A percentile compares a stretch with the other conserved stretches of the same genome.
These are phyloP conservation scores for Scleroderma citrinum DNA, from an alignment of 768 basidiomycete species.

Conservation along the genomic window DNA sequence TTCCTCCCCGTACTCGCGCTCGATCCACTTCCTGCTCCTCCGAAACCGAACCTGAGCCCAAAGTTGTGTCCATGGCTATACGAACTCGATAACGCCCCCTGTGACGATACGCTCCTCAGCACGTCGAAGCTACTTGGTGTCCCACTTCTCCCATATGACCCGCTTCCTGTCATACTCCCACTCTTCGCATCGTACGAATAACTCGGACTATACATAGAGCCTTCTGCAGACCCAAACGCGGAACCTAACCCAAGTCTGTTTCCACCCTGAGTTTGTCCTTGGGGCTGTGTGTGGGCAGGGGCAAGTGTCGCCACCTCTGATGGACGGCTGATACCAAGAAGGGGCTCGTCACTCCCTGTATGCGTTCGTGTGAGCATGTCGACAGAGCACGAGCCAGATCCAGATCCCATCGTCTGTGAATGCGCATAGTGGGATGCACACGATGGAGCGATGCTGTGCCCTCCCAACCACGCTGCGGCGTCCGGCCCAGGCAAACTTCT, in stretches of 20 bases:
- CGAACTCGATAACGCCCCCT: constrained; percentile 22
- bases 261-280: constrained; percentile 2
- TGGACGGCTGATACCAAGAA: constrained; percentile 14
- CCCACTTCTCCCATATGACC: constrained; percentile 20
- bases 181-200: background rate
- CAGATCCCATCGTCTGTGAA: constrained; percentile 25
- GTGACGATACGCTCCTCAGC: constrained; percentile 26
- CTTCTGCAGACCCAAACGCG: constrained; percentile 24
- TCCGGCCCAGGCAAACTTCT: constrained; percentile 26
- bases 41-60: constrained; percentile 15
- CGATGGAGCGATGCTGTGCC: constrained; percentile 20
- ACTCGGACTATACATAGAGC: constrained; percentile 15
- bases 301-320: constrained; percentile 5
- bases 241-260: constrained; percentile 19
- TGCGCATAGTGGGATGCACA: constrained; percentile 21
- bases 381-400: constrained; percentile 20
- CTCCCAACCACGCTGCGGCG: constrained; percentile 19
- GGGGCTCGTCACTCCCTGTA: constrained; percentile 27
- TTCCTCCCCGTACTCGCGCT: constrained; percentile 15
- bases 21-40: constrained; percentile 17
- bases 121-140: constrained; percentile 22
- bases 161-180: constrained; percentile 17
- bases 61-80: constrained; percentile 15
- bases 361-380: constrained; percentile 23
- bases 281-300: background rate